Evolutionary conservation across 306 rosid species (phyloP).

Genomic region (Medicago truncatula): MtrunA17r5.0-ANR NC_053044.1:39968001-39968500

Average conservation of each 20-base stretch:
- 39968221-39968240: constrained; percentile 15
- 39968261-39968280: not conserved
- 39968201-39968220: constrained; percentile 52
- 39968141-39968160: constrained; percentile 66
- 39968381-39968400: not conserved
- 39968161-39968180: constrained; percentile 57
- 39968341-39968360: constrained; percentile 10
- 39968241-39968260: not conserved
- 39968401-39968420: not conserved
- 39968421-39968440: not conserved
- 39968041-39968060: constrained; percentile 82
- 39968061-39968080: constrained; percentile 54
- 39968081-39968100: constrained; percentile 52
- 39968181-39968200: constrained; percentile 66
- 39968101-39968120: constrained; percentile 62
- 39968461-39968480: not conserved
- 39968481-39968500: not conserved
- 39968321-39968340: not conserved
- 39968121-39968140: constrained; percentile 67
- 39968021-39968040: constrained; percentile 73
- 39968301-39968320: not conserved
- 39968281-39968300: constrained; percentile 6
- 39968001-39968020: constrained; percentile 12
- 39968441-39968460: not conserved
- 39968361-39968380: not conserved